Evolutionary conservation across 805 yeast species (phyloP), one percentile per base, ranked within the genome.

Genomic region (Pichia ethanolica): DNA sequence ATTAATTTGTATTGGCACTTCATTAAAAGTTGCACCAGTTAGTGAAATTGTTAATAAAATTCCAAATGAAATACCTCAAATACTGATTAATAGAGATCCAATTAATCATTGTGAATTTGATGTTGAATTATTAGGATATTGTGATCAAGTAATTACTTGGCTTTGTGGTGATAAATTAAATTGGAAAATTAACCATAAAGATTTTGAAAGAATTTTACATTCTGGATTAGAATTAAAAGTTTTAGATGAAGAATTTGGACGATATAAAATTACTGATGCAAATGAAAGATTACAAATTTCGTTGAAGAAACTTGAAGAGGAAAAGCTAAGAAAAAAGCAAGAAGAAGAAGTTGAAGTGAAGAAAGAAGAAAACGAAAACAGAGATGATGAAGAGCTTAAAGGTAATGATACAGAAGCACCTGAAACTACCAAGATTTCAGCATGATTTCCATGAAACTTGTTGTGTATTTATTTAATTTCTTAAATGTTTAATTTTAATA

Each of bases 11-110:
- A 82, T 89, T 35, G 97, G 97, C 14, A 89, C 97, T 0, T 89
- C 96, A 25, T 72, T 89, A 55, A 87, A 89, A 61, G 97, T 89
- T 27, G 89, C 95, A 0, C 97, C 97, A 0, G 97, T 90, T 5
- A 81, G 89, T 47, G 89, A 87, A 47, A 86, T 89, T 50, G 90
- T 87, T n/a, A 82, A 87, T 53, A 72, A 77, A 66, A 69, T 89
- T 2, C 81, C 83, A 0, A 73, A 74, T n/a, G 65, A 76, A n/a
- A 81, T 86, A 2, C 97, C 97, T 0, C 95, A 89, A 65, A 73
- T 90, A 5, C 71, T 86, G 49, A 84, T 89, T 54, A 86, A 88
- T 61, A 81, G 77, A 59, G 93, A 88, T 59, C 82, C 86, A 1
- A 82, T 87, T 20, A 73, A 71, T 36, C 95, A 86, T 59, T 77